These are phyloP conservation scores for Porcisia deanei DNA, from an alignment of 208 protist species.

Conservation along the genomic window DNA sequence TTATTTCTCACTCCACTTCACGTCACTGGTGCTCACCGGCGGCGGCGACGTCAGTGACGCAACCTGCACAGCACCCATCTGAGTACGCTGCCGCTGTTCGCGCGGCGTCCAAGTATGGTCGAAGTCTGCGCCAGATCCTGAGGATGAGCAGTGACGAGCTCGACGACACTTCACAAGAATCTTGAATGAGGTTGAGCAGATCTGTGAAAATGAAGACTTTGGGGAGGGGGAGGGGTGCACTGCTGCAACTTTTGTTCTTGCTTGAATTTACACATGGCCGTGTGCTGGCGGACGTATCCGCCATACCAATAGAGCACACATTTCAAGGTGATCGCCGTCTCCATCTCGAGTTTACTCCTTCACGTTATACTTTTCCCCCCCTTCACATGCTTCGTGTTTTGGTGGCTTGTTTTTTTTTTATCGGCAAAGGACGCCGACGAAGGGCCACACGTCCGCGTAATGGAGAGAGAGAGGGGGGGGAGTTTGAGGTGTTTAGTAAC, in stretches of 20 bases:
- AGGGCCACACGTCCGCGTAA: too few relatives aligned
- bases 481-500: too few relatives aligned
- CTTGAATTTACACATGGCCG: background rate
- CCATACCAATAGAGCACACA: too few relatives aligned
- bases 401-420: too few relatives aligned
- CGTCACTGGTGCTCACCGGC: background rate
- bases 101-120: constrained; percentile 8
- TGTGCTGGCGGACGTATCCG: too few relatives aligned
- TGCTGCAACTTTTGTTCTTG: background rate
- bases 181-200: too few relatives aligned
- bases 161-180: background rate
- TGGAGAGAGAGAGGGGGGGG: too few relatives aligned
- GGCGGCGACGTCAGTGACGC: background rate
- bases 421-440: too few relatives aligned
- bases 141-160: constrained; percentile 6
- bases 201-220: background rate
- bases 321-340: too few relatives aligned
- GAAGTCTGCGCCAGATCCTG: constrained; percentile 11
- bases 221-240: background rate
- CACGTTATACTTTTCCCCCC: too few relatives aligned
- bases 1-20: background rate
- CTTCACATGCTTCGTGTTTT: too few relatives aligned
- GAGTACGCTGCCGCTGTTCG: constrained; percentile 14
- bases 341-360: too few relatives aligned
- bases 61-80: background rate